Conservation (phyloP, 495 filamentous ascomycete species). For the Patellaria atrata region DNA sequence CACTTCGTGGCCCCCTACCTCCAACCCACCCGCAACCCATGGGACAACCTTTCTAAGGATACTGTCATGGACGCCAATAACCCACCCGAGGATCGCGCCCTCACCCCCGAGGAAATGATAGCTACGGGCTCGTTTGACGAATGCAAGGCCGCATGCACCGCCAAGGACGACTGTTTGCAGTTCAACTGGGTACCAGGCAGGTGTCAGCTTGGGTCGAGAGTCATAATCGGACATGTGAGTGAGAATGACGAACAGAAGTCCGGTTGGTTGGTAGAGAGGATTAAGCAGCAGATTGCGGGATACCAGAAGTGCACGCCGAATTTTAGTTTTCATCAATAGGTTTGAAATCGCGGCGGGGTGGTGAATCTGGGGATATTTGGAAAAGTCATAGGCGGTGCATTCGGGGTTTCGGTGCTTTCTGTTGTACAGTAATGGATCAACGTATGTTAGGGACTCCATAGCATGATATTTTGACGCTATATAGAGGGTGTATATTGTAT, state of each 20-base stretch:
- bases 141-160: slow-evolving; percentile 10
- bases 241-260: slow-evolving; percentile 7
- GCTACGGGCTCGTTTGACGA: slow-evolving; percentile 7
- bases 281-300: no score
- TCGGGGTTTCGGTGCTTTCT: no score
- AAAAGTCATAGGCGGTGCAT: no score
- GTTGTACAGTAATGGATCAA: no score
- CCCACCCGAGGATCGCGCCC: neutral
- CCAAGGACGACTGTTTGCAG: slow-evolving; percentile 16
- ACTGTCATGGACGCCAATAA: neutral
- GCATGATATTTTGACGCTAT: no score
- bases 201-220: slow-evolving; percentile 11
- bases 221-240: slow-evolving; percentile 8
- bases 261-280: slow-evolving; percentile 17
- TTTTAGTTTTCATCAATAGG: no score
- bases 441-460: no score
- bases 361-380: no score
- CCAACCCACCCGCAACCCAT: slow-evolving; percentile 13
- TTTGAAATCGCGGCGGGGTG: no score
- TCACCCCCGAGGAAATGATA: slow-evolving; percentile 2
- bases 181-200: slow-evolving; percentile 9
- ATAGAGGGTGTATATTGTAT: no score
- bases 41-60: slow-evolving; percentile 26
- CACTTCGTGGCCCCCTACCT: slow-evolving; percentile 21
- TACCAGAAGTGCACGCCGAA: no score